phyloP scores from a whole-genome alignment of 306 rosid genomes.

The Vigna radiata region DNA sequence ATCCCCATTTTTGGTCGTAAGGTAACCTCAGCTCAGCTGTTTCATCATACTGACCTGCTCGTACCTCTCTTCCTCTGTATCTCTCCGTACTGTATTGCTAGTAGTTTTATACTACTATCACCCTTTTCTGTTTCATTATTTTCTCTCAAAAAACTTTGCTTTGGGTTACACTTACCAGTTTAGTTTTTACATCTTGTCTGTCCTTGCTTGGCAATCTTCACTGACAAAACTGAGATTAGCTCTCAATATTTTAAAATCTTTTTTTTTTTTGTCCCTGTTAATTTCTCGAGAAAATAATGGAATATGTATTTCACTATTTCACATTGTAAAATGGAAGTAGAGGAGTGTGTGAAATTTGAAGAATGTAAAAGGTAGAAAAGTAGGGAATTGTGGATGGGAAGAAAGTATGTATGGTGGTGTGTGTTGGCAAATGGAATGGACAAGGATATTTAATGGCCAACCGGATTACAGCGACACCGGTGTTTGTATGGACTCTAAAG shows the following conservation, averaged over 20 bases:
- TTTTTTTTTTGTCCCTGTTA: too few species aligned
- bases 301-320: not conserved
- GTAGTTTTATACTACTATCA: not conserved
- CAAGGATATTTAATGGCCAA: conserved; percentile 66
- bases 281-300: not conserved
- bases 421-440: conserved; percentile 64
- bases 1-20: conserved; percentile 37
- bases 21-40: conserved; percentile 43
- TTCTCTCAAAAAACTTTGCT: conserved; percentile 7
- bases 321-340: too few species aligned
- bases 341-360: too few species aligned
- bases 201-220: not conserved
- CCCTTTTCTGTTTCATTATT: not conserved
- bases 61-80: conserved; percentile 32
- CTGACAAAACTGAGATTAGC: not conserved
- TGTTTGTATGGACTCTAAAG: conserved; percentile 50
- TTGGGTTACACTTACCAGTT: not conserved
- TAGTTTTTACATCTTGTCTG: not conserved
- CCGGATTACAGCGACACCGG: conserved; percentile 59
- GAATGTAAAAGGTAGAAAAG: not conserved
- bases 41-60: conserved; percentile 31
- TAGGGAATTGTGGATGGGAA: conserved; percentile 8
- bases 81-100: conserved; percentile 16
- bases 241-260: too few species aligned
- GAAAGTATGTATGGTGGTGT: conserved; percentile 53